Evolutionary conservation across 179 eudicot species (phyloP), one percentile per base, ranked within the genome.

Genomic region (Monotropa hypopitys): DNA sequence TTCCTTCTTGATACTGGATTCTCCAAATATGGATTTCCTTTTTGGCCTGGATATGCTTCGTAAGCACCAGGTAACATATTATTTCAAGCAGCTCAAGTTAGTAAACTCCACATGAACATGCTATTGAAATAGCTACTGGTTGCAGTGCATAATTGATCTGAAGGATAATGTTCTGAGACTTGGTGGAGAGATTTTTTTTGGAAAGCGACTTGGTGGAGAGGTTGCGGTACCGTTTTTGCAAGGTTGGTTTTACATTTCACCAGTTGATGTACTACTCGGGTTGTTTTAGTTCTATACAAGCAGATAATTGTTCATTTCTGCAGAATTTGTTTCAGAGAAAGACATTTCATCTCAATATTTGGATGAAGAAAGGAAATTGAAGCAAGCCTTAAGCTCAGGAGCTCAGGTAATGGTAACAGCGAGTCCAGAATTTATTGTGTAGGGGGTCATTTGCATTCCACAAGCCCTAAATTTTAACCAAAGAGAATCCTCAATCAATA

Each of bases 1-100:
- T 84, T 90, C 99, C 82, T 95, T 95, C 84, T 75, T 90, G 82
- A 98, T 95, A 74, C 84, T 95, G 81, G 99, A 93, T 88, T 85
- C 99, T 70, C 90, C 97, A 75, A 95, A 95, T 87, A 95, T 95
- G 98, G 99, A 95, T 65, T 95, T 95, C 74, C 97, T 95, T 79
- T 95, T 95, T 79, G 99, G 99, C 51, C 79, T 95, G 83, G 99
- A 95, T 82, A 95, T 95, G 99, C 98, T 95, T 43, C 93, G 92
- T 63, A 95, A 95, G 85, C 99, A 95, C 85, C 99, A 95, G 95
- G 98, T 94, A 84, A 62, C 54, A 7, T 75, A 42, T 20, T 33
- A 16, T 21, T 28, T 70, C 1, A 32, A 32, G 72, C 67, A 59
- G 56, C 54, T 50, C 21, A 62, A 47, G 40, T 45, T 7, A 21